Base-by-base conservation (phyloP, 495 filamentous ascomycete genomes). In the Tetracladium setigerum region DNA sequence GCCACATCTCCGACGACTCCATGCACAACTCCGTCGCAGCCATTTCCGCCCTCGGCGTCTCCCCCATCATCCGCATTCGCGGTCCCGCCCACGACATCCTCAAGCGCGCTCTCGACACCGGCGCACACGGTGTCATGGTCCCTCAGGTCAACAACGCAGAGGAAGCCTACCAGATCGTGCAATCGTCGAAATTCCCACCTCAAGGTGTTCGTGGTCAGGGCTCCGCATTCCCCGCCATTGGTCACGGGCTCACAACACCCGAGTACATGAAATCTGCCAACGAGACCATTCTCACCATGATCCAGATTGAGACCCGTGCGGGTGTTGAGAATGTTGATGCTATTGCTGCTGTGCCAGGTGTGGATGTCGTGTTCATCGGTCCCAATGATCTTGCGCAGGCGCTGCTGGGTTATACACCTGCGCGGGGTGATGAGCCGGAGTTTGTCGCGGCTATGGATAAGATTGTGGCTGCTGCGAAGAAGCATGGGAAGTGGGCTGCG, bases 11-110 rank as follows among this genome's bases (percentile, higher is more conserved):
- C 55, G 78, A 82, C 56, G 72, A 68, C 41, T 61, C 65, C n/a
- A 81, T 82, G 78, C 78, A 82, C 53, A 76, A 80, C 52, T 67
- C 76, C 27, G 77, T 81, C 39, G 70, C 76, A 5, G 66, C 69
- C 3, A 71, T 69, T 53, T 62, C 69, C 9, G 56, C 52, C 5
- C 47, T 62, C 38, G 70, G 68, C 12, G 67, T 71, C 0, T 67
- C 62, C 17, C 69, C 70, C 0, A 52, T 73, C 27, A 66, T 73
- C 18, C 53, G 70, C 15, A 60, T 73, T 33, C 56, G 30, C 11
- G 41, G 42, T 32, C 24, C 19, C 16, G 49, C 41, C 33, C 47
- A 51, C 31, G 44, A 52, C 30, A 43, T 47, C 18, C 37, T 46
- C 30, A 38, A 70, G 56, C 14, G 67, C 3, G 69, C 67, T 2